Evolutionary conservation across 305 asterid species (phyloP).

Genomic region (Rubia tinctorum): DNA sequence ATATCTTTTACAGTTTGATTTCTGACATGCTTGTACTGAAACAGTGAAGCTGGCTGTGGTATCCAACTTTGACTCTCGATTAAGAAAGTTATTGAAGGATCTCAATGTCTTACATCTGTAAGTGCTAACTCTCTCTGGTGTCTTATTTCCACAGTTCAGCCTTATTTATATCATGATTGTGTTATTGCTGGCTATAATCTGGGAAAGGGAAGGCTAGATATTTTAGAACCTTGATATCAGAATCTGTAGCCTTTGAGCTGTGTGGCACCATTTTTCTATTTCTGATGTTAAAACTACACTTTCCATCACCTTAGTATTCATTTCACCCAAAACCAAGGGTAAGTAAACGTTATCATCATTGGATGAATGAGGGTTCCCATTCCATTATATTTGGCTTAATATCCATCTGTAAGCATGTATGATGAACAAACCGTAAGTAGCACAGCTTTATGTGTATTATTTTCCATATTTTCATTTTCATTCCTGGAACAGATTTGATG

Average conservation of each 20-base stretch:
- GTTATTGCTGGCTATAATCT: neutral
- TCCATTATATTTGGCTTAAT: neutral
- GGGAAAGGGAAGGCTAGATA: neutral
- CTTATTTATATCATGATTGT: neutral
- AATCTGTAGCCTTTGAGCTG: neutral
- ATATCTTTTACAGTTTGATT: constrained; percentile 18
- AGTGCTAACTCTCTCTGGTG: constrained; percentile 30
- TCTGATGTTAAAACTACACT: neutral
- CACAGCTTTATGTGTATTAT: neutral
- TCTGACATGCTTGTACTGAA: constrained; percentile 25
- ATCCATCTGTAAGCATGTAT: neutral
- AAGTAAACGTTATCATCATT: neutral
- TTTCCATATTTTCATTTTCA: constrained; percentile 2
- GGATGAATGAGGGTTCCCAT: neutral
- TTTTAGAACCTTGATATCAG: neutral
- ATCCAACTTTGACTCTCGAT: constrained; percentile 92
- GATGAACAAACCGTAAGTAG: neutral
- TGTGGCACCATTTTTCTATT: neutral
- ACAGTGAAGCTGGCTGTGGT: constrained; percentile 95
- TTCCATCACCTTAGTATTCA: neutral
- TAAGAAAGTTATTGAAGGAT: constrained; percentile 81
- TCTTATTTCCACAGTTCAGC: neutral
- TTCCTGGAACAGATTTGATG: constrained; percentile 63
- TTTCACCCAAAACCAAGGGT: neutral
- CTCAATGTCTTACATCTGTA: constrained; percentile 73